Conservation (phyloP, 768 basidiomycete genomes). For the Pulveroboletus frians region DNA sequence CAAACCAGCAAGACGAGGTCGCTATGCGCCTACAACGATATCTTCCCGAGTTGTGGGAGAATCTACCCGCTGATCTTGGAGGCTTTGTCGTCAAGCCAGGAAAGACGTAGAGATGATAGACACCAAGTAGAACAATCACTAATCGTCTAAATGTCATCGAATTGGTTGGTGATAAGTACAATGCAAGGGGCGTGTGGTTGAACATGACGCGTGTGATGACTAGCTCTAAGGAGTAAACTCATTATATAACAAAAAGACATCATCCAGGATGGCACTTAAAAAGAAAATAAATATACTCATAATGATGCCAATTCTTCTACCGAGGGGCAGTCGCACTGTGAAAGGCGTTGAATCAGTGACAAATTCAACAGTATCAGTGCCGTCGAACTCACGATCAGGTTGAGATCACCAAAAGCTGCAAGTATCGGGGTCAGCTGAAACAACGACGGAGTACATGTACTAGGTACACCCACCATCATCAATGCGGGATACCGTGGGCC, state of each 20-base stretch:
- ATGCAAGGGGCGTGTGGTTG: constrained; percentile 53
- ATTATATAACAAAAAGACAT: constrained; percentile 23
- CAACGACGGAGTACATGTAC: neutral
- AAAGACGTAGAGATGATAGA: constrained; percentile 1
- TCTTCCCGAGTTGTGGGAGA: constrained; percentile 35
- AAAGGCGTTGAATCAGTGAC: constrained; percentile 5
- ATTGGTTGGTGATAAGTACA: constrained; percentile 14
- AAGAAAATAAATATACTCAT: constrained; percentile 13
- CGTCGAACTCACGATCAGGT: constrained; percentile 67
- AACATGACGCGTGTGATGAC: constrained; percentile 42
- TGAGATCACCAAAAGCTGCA: constrained; percentile 86
- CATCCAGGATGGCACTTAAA: constrained; percentile 22
- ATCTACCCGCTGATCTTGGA: constrained; percentile 19
- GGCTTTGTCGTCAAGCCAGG: constrained; percentile 20
- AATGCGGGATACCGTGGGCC: constrained; percentile 89
- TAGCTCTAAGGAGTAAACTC: constrained; percentile 49
- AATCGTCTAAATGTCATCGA: constrained; percentile 16
- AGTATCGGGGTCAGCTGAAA: constrained; percentile 3
- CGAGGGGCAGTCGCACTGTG: constrained; percentile 78
- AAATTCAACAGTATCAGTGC: neutral
- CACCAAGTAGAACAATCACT: constrained; percentile 6
- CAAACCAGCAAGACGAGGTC: constrained; percentile 41
- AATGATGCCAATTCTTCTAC: constrained; percentile 68
- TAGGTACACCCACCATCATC: constrained; percentile 73
- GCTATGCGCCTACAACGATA: constrained; percentile 41